Percentiles rank a stretch among this genome's conserved stretches.
phyloP scores from a whole-genome alignment of 371 early-diverging fungal genomes.

The Thermomucor indicae-seudaticae region DNA sequence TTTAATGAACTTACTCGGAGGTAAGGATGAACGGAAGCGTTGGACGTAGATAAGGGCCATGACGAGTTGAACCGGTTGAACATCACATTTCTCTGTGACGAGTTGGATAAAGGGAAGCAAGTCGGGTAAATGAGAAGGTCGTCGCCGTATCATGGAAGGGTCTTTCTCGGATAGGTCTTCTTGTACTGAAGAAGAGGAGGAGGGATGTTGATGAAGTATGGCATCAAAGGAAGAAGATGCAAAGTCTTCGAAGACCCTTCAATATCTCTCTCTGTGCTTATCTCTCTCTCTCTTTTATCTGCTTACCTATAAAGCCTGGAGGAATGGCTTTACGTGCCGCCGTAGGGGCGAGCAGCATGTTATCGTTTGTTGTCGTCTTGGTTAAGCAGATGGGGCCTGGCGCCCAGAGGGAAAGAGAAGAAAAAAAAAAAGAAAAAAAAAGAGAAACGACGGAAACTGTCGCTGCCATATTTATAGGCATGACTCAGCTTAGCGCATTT shows the following conservation, averaged over 20 bases:
- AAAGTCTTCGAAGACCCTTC: conserved; percentile 24
- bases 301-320: conserved; percentile 42
- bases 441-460: conserved; percentile 11
- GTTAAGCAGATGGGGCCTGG: conserved; percentile 8
- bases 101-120: conserved; percentile 41
- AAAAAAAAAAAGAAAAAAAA: conserved; percentile 29
- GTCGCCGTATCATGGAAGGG: conserved; percentile 11
- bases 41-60: conserved; percentile 49
- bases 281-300: neutral
- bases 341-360: conserved; percentile 26
- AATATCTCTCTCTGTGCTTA: neutral
- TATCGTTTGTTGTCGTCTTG: no score
- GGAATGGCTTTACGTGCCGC: conserved; percentile 20
- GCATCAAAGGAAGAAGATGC: conserved; percentile 47
- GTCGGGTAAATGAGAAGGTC: conserved; percentile 35
- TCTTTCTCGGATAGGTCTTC: neutral
- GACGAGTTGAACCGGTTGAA: conserved; percentile 37
- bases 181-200: neutral
- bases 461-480: no score
- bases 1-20: conserved; percentile 19
- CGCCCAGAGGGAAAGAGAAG: conserved; percentile 21
- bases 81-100: conserved; percentile 44
- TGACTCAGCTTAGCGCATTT: no score
- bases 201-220: conserved; percentile 28
- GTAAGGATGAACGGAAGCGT: conserved; percentile 35